Percentiles rank a stretch among this genome's conserved stretches.
These are phyloP conservation scores for Beauveria bassiana DNA, from an alignment of 2,329 filamentous ascomycete genomes.

Conservation along the genomic window DNA sequence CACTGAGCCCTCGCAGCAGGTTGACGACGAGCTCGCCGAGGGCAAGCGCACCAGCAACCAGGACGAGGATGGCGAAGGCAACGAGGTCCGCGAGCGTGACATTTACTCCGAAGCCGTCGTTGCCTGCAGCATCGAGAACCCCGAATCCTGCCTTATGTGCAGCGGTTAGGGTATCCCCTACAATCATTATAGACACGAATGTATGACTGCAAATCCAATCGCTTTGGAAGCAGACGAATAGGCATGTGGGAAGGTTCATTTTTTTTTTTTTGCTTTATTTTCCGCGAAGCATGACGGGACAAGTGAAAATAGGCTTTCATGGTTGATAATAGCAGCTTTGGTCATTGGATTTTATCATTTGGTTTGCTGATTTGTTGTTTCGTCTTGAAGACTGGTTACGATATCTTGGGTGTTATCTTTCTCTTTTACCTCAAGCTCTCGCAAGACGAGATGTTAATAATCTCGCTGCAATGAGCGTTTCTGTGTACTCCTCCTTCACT, in stretches of 20 bases:
- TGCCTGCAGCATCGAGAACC: constrained; percentile 96
- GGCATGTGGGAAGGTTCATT: constrained; percentile 19
- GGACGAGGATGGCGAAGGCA: constrained; percentile 60
- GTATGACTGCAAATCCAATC: constrained; percentile 21
- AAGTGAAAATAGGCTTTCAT: not conserved
- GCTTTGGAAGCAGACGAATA: constrained; percentile 1
- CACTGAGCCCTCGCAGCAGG: constrained; percentile 58
- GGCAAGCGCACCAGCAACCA: constrained; percentile 66
- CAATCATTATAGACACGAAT: constrained; percentile 12
- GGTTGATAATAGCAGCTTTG: not conserved
- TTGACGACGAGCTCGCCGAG: constrained; percentile 56
- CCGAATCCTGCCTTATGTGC: constrained; percentile 94
- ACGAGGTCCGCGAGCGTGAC: constrained; percentile 71
- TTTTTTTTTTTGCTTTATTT: not conserved
- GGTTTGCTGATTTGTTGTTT: not conserved
- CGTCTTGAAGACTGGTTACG: not conserved
- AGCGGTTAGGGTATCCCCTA: constrained; percentile 58
- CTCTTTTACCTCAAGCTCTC: not conserved
- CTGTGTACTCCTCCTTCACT: not conserved
- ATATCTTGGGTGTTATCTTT: constrained; percentile 7
- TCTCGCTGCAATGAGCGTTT: not conserved
- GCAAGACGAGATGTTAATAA: not conserved
- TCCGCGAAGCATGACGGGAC: not conserved
- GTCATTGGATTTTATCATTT: not conserved
- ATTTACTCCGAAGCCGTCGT: constrained; percentile 93